Conservation (phyloP, 202 grass and related monocot species). For the Brachypodium distachyon region DNA sequence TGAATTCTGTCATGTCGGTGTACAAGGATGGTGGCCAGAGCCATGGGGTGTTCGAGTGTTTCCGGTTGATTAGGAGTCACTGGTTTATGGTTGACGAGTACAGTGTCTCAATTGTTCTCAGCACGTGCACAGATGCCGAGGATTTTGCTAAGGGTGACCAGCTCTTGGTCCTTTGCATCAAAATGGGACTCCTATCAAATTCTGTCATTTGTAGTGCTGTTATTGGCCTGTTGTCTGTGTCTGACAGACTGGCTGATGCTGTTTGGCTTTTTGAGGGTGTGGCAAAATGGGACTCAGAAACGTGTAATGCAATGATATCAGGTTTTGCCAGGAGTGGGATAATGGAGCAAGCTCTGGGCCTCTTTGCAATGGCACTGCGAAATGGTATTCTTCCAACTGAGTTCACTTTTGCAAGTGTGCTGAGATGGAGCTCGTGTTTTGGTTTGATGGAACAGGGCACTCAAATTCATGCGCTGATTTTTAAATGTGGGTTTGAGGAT, state of each 20-base stretch:
- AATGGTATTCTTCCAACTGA: constrained; percentile 55
- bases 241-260: constrained; percentile 55
- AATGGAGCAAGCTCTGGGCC: constrained; percentile 47
- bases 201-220: constrained; percentile 61
- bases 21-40: constrained; percentile 38
- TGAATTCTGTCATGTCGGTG: constrained; percentile 63
- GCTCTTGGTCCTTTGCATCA: constrained; percentile 55
- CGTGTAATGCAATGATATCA: constrained; percentile 69
- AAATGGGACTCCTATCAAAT: constrained; percentile 58
- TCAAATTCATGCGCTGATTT: constrained; percentile 71
- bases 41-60: constrained; percentile 37
- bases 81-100: constrained; percentile 51
- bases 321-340: constrained; percentile 50
- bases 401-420: constrained; percentile 66
- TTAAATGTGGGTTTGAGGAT: constrained; percentile 59
- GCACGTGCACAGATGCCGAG: constrained; percentile 31
- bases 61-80: constrained; percentile 33
- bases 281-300: constrained; percentile 43
- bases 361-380: constrained; percentile 47
- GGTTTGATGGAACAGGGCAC: constrained; percentile 54
- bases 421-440: constrained; percentile 65
- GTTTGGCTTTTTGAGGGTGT: constrained; percentile 41
- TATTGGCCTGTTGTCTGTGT: constrained; percentile 57
- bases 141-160: constrained; percentile 61
- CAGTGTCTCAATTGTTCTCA: constrained; percentile 52